phyloP scores from a whole-genome alignment of 2,329 filamentous ascomycete species.

The Fusarium pseudocircinatum region DNA sequence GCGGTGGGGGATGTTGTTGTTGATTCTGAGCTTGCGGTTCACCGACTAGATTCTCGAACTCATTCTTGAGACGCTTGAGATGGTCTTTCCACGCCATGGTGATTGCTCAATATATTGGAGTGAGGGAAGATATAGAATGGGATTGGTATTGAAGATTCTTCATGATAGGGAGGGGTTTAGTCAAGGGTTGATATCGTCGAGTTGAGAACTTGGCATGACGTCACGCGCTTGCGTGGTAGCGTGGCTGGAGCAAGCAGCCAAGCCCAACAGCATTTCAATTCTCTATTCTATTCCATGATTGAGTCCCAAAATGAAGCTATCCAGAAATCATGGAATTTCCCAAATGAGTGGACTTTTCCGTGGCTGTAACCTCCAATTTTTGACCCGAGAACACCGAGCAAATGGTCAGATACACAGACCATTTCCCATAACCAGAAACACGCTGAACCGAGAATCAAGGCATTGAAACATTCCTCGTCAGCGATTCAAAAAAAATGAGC shows the following conservation, averaged over 20 bases:
- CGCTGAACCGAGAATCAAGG: not conserved
- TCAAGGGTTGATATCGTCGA: not conserved
- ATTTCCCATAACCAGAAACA: not conserved
- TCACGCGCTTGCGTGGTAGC: slow-evolving; percentile 20
- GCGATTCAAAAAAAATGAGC: not conserved
- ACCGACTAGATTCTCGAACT: slow-evolving; percentile 49
- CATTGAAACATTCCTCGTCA: not conserved
- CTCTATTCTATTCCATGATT: not conserved
- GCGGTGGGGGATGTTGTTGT: slow-evolving; percentile 34
- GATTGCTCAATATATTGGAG: too few species aligned
- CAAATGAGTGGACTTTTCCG: not conserved
- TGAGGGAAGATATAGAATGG: too few species aligned
- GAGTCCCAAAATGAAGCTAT: not conserved
- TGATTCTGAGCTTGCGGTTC: slow-evolving; percentile 39
- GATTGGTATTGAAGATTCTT: not conserved
- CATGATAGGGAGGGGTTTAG: not conserved
- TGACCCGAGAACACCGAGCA: not conserved
- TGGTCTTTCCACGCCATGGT: slow-evolving; percentile 51
- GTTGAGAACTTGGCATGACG: slow-evolving; percentile 26
- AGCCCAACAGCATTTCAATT: not conserved
- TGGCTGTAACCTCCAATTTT: not conserved
- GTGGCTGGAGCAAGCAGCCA: slow-evolving; percentile 13
- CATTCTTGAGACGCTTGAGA: slow-evolving; percentile 52
- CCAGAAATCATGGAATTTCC: not conserved
- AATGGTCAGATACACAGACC: not conserved